Evolutionary conservation across 1,139 yeast genomes (phyloP), one percentile per base, ranked within the genome.

Genomic region (Blastobotrys illinoisensis): DNA sequence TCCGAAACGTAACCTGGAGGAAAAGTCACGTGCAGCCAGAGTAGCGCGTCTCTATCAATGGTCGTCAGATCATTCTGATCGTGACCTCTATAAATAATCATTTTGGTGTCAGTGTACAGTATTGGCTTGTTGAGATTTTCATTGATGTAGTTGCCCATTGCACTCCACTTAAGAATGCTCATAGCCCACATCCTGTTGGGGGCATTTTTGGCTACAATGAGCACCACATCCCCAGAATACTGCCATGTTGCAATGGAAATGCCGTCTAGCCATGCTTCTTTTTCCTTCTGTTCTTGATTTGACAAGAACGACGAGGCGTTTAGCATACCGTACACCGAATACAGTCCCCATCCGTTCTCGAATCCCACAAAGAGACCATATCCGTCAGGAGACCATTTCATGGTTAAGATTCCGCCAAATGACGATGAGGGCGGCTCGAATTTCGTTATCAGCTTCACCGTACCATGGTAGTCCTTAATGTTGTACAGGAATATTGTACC

Each of bases 1-100:
- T 68, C 72, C 3, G 75, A 69, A 36, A 71, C 62, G 52, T 74
- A 75, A 51, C 66, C 64, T 2, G 72, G 68, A 1, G 77, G 77
- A 16, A 74, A 61, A 7, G 72, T 67, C 9, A 74, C 68, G 6
- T 67, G 68, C 40, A 71, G 64, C 78, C 78, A 74, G 32, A 69
- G 60, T 45, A 70, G 55, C 5, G 74, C 71, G 52, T 71, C 75
- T 44, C 73, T 65, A 48, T 71, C 71, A 32, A 71, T 70, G 1
- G 76, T 66, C 3, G 73, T 69, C 11, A 69, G 53, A 48, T 71
- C 74, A 4, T 72, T 65, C 51, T 70, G 72, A 19, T 69, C 71
- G 14, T 71, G 72, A 49, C 76, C 78, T 23, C 73, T 64, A 58
- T 73, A 74, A 1, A 74, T 57, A 61, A 71, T 59, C 32, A 75